Evolutionary conservation across 2,329 filamentous ascomycete genomes (phyloP).

Genomic region (Arthrinium puccinioides): DNA sequence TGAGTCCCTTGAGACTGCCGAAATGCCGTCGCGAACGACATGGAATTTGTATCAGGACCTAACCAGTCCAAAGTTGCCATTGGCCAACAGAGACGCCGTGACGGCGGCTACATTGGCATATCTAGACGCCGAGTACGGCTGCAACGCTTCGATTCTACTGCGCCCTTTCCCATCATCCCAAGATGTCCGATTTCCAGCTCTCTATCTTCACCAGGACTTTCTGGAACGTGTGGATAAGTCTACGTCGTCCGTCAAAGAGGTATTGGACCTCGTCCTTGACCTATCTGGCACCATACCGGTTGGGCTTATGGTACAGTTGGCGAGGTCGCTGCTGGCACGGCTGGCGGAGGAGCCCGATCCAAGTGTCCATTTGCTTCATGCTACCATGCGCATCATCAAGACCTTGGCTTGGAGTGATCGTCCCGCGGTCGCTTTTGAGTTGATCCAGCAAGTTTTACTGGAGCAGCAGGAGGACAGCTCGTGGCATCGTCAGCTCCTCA

Average conservation of each 20-base stretch:
- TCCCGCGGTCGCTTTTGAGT: slow-evolving; percentile 19
- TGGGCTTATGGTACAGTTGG: slow-evolving; percentile 3
- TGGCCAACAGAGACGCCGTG: slow-evolving; percentile 9
- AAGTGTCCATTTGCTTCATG: too few species aligned
- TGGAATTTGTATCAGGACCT: too few species aligned
- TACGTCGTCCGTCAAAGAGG: slow-evolving; percentile 10
- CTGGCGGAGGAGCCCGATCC: background rate
- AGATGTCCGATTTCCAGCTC: slow-evolving; percentile 12
- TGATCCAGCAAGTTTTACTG: slow-evolving; percentile 22
- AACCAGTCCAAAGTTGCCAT: too few species aligned
- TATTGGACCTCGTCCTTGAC: slow-evolving; percentile 9
- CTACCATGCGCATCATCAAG: slow-evolving; percentile 13
- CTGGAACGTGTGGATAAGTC: slow-evolving; percentile 10
- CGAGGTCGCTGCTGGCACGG: slow-evolving; percentile 6
- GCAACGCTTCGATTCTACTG: slow-evolving; percentile 9
- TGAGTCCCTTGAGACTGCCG: too few species aligned
- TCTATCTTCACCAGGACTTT: slow-evolving; percentile 12
- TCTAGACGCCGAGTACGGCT: slow-evolving; percentile 12
- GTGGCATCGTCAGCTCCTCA: slow-evolving; percentile 25
- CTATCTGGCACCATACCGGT: slow-evolving; percentile 5
- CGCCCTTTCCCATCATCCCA: slow-evolving; percentile 10
- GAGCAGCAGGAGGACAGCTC: slow-evolving; percentile 20
- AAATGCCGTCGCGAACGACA: too few species aligned
- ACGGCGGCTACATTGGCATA: slow-evolving; percentile 4
- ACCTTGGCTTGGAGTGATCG: slow-evolving; percentile 18